Conservation (phyloP, 345 rosid species). For the Acer campestre region DNA sequence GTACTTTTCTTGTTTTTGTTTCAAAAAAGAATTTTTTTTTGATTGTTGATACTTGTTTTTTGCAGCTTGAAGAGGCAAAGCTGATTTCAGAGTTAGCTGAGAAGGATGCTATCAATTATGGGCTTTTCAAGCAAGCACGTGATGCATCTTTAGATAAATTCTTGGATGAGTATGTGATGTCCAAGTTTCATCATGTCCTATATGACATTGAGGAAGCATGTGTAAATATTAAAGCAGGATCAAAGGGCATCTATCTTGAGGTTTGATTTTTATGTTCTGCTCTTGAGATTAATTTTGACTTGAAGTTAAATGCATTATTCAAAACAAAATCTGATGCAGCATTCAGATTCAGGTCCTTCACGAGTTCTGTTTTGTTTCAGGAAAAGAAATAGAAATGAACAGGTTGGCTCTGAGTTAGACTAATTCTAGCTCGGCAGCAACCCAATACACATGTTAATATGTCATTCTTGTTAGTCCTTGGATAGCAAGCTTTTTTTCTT, state of each 20-base stretch:
- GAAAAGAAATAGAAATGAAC: neutral
- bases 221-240: constrained; percentile 55
- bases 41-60: neutral
- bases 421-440: neutral
- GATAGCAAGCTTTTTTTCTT: neutral
- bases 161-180: constrained; percentile 72
- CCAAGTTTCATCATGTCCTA: constrained; percentile 66
- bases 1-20: neutral
- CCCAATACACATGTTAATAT: neutral
- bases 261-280: constrained; percentile 29
- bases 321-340: neutral
- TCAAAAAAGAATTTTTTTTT: neutral
- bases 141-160: constrained; percentile 61
- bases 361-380: constrained; percentile 5
- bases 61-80: constrained; percentile 83
- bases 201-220: constrained; percentile 79
- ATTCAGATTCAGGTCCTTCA: neutral
- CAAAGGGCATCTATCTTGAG: constrained; percentile 47
- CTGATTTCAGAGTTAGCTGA: constrained; percentile 68
- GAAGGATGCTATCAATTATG: constrained; percentile 62
- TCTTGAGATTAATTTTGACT: constrained; percentile 8
- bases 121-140: constrained; percentile 72
- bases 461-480: no score
- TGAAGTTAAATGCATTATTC: neutral
- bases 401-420: neutral